Evolutionary conservation across 2,329 filamentous ascomycete genomes (phyloP), one percentile per base, ranked within the genome.

Genomic region (Nemania bipapillata): DNA sequence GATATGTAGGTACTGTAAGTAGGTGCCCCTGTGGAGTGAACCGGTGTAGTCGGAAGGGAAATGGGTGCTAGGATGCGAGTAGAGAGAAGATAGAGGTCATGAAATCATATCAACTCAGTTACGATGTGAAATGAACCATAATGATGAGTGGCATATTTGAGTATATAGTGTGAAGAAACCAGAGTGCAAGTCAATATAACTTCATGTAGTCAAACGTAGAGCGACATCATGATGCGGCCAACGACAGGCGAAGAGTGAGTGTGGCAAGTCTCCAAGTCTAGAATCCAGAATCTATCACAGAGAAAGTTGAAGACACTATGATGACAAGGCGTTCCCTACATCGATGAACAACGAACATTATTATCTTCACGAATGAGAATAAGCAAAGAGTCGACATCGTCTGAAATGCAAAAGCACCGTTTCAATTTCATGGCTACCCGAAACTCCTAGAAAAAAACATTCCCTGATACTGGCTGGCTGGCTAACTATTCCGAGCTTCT

Each of bases 301-400:
- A 24, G 30, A 3, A 24, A 3, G 7, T 11, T 26, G n/a, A 9
- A 45, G 20, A 20, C 22, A 56, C 35, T 15, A 56, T 73, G 75
- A 77, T 77, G 73, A 77, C 75, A 72, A 70, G 42, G 57, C 74
- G 75, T 76, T 77, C 74, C 73, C 75, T 77, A 74, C 61, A 67
- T 75, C 74, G 73, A 77, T 54, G 56, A 52, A 68, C 50, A 67
- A 74, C 69, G 20, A 37, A 56, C 20, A 24, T 24, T 56, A 73
- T 57, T 30, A 64, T 53, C 58, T 58, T 63, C 68, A 69, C 57
- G 54, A 68, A 71, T 69, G 76, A 77, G 68, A 72, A 65, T 54
- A 73, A 64, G 67, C 20, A 73, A 73, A 71, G 75, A 77, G 76
- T 70, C 76, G 76, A 78, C 75, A 78, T 77, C 74, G 76, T 74